phyloP scores from a whole-genome alignment of 176 grass and related monocot genomes.

The Lolium rigidum region DNA sequence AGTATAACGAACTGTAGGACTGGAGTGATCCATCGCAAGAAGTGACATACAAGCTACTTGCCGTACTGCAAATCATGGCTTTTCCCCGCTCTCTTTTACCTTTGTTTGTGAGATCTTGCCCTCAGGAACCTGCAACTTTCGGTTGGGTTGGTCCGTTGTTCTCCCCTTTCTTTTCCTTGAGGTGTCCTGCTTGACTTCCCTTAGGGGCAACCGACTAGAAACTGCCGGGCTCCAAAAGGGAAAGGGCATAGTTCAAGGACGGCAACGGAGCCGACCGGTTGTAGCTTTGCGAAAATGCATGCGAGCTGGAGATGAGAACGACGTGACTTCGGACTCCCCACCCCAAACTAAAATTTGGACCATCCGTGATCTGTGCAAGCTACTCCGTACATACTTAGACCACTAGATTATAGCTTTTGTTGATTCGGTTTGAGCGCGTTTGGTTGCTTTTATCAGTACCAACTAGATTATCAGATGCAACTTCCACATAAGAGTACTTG shows the following conservation, averaged over 20 bases:
- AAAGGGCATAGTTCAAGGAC: not conserved
- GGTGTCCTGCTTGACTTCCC: not conserved
- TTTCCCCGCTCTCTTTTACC: conserved; percentile 14
- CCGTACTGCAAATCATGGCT: conserved; percentile 25
- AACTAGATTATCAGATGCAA: too few species aligned
- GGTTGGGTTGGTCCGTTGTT: conserved; percentile 5
- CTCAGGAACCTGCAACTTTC: not conserved
- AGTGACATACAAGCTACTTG: conserved; percentile 45
- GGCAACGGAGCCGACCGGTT: not conserved
- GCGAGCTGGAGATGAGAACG: conserved; percentile 3
- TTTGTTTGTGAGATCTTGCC: conserved; percentile 19
- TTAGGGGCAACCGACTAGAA: conserved; percentile 8
- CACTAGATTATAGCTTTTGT: too few species aligned
- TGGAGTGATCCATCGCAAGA: not conserved
- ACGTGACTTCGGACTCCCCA: not conserved
- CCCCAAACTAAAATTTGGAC: not conserved
- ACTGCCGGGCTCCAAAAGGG: conserved; percentile 18
- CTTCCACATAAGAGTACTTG: too few species aligned
- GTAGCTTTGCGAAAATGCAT: conserved; percentile 19
- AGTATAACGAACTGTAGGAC: not conserved
- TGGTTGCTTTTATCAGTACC: too few species aligned
- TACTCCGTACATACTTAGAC: not conserved
- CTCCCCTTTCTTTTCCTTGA: not conserved
- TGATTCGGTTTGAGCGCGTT: too few species aligned
- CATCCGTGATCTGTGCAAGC: not conserved